Percentiles rank a stretch among this genome's conserved stretches.
Evolutionary conservation across 1,139 yeast species (phyloP).

Genomic region (Candida freyschussii): DNA sequence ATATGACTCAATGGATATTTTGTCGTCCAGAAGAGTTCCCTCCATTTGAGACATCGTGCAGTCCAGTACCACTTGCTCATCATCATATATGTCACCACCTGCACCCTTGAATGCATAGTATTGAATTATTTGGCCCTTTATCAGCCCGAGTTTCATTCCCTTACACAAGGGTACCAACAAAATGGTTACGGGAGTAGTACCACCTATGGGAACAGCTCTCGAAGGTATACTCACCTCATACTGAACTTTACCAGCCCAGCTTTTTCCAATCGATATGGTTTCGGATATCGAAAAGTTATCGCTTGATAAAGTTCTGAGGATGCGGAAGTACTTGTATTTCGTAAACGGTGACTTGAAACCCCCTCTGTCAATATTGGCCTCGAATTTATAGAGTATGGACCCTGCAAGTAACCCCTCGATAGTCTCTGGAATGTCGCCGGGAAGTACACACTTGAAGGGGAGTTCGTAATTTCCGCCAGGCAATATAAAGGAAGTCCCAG

Average conservation of each 20-base stretch:
- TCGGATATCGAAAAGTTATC: conserved; percentile 47
- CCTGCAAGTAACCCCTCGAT: conserved; percentile 62
- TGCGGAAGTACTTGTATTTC: conserved; percentile 39
- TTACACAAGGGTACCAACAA: conserved; percentile 57
- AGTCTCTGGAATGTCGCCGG: conserved; percentile 60
- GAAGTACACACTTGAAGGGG: conserved; percentile 54
- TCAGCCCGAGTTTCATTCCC: conserved; percentile 44
- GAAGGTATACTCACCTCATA: conserved; percentile 54
- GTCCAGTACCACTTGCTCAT: conserved; percentile 39
- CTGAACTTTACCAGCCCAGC: conserved; percentile 63
- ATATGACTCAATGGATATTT: conserved; percentile 46
- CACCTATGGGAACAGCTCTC: conserved; percentile 59
- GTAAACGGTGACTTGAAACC: conserved; percentile 26
- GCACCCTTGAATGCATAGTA: conserved; percentile 41
- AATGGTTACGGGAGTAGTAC: conserved; percentile 46
- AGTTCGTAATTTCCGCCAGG: conserved; percentile 64
- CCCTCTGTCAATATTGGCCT: conserved; percentile 51
- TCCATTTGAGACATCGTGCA: conserved; percentile 34
- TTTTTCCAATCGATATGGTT: conserved; percentile 53
- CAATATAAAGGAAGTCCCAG: conserved; percentile 36
- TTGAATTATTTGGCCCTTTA: conserved; percentile 49
- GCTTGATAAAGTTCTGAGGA: conserved; percentile 49
- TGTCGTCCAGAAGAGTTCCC: conserved; percentile 38
- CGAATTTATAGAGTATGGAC: conserved; percentile 50
- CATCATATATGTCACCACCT: conserved; percentile 34